Evolutionary conservation across 345 rosid species (phyloP), one percentile per base, ranked within the genome.

Genomic region (Noccaea bulbosa): DNA sequence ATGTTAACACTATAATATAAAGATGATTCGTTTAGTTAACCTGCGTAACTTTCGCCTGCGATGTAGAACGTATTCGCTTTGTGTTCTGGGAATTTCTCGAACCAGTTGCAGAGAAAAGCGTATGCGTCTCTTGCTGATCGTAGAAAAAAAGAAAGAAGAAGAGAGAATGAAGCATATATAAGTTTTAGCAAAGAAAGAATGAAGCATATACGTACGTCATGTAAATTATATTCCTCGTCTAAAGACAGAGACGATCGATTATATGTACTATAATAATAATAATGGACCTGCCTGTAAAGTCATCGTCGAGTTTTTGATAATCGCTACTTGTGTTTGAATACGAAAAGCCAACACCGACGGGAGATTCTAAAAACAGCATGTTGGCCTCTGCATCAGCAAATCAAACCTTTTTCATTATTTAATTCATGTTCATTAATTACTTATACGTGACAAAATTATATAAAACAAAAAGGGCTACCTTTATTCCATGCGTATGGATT

Each of bases 1-100:
- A 34, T 14, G 17, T 32, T 34, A 34, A 15, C 34, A 47, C 14
- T 27, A 14, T 27, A 14, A 5, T 4, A 65, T 24, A 34, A 24
- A 17, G 27, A 57, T 32, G 53, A 15, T 48, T 58, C 10, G 39
- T 15, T 20, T 27, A 32, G 64, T n/a, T 61, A 91, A 75, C 98
- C 98, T 67, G 99, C 97, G 58, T 94, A 94, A 77, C 99, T 94
- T 80, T 94, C 99, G 44, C 99, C 97, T 0, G 99, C 96, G 53
- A 94, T 86, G 71, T 91, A 94, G 76, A 94, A 86, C 0, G 77
- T 40, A 44, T 78, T 73, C 0, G 43, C 65, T 80, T 75, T 83
- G 65, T 86, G 85, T 1, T 83, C 71, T 5, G 98, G 98, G 69
- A 87, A 93, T 77, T 73, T 84, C 66, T 82, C 73, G 68, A 91